A percentile compares a stretch with the other conserved stretches of the same genome.
Conservation (phyloP, 441 rosid species). For the Sinapis alba region DNA sequence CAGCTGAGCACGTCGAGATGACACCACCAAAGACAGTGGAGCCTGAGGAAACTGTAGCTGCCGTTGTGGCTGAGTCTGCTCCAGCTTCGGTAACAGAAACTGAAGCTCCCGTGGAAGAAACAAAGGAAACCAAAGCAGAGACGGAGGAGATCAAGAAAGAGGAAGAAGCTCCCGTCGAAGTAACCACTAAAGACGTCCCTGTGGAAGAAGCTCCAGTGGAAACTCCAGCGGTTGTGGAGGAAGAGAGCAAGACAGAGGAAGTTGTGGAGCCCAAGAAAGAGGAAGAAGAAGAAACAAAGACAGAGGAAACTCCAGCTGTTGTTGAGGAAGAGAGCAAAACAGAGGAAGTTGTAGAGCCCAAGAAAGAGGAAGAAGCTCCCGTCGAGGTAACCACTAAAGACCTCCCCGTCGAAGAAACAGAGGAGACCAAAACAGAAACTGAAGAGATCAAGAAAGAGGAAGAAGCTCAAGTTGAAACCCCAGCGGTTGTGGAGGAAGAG, state of each 20-base stretch:
- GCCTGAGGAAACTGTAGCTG: neutral
- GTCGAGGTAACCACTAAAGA: neutral
- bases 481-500: conserved; percentile 36
- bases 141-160: conserved; percentile 34
- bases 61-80: neutral
- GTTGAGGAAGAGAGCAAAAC: conserved; percentile 25
- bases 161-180: conserved; percentile 23
- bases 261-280: conserved; percentile 29
- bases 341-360: conserved; percentile 17
- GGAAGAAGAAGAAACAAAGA: conserved; percentile 29
- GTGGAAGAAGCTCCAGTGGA: conserved; percentile 10
- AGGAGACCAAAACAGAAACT: too few species aligned
- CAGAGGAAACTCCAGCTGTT: conserved; percentile 35
- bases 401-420: neutral
- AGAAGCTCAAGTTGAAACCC: too few species aligned
- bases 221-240: conserved; percentile 25
- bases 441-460: conserved; percentile 18
- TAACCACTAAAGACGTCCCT: neutral
- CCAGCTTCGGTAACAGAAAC: conserved; percentile 31
- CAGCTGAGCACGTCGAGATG: conserved; percentile 36
- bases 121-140: conserved; percentile 23
- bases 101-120: conserved; percentile 33
- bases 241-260: conserved; percentile 26
- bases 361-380: conserved; percentile 35
- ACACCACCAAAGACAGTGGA: conserved; percentile 35